Evolutionary conservation across 2,329 filamentous ascomycete species (phyloP).

Genomic region (Westerdykella sp.): DNA sequence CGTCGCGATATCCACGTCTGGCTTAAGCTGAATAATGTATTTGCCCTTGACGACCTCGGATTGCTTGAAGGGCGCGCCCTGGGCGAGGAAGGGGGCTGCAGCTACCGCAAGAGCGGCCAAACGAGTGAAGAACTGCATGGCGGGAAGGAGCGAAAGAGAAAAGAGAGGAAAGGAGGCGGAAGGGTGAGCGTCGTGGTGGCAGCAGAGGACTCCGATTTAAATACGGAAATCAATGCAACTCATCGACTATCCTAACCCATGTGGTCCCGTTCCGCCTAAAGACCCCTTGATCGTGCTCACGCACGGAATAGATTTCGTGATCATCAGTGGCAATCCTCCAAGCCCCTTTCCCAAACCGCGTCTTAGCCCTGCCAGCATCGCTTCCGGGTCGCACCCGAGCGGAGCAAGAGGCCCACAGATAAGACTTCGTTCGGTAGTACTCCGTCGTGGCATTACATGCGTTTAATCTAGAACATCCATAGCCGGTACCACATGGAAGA

Average conservation of each 20-base stretch:
- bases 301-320: background rate
- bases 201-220: background rate
- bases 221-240: background rate
- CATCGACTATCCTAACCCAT: background rate
- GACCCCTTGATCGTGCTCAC: background rate
- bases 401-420: too few relatives aligned
- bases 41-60: conserved; percentile 32
- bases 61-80: conserved; percentile 14
- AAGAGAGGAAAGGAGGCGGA: background rate
- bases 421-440: too few relatives aligned
- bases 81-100: conserved; percentile 17
- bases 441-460: too few relatives aligned
- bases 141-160: background rate
- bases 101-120: conserved; percentile 18
- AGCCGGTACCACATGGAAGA: too few relatives aligned
- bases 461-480: too few relatives aligned
- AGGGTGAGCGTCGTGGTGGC: background rate
- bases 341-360: too few relatives aligned
- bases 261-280: background rate
- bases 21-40: conserved; percentile 42
- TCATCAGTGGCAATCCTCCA: too few relatives aligned
- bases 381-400: too few relatives aligned
- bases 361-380: too few relatives aligned
- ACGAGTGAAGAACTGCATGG: conserved; percentile 26
- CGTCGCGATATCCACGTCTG: conserved; percentile 21